Conservation (phyloP, 257 asterid genomes). For the Plectranthus barbatus region DNA sequence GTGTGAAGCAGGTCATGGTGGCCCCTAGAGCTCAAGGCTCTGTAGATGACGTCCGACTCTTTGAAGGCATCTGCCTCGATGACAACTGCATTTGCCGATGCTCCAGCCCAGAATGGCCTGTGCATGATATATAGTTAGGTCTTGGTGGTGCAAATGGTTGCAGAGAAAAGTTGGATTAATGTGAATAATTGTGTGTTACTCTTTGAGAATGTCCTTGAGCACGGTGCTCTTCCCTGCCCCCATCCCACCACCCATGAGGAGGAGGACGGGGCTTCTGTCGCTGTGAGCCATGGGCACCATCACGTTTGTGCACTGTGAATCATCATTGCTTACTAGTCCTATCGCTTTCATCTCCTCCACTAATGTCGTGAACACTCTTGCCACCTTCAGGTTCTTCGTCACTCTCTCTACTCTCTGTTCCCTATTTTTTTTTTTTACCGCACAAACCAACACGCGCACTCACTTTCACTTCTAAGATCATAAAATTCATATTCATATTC, state of each 20-base stretch:
- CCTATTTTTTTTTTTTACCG: conserved; percentile 35
- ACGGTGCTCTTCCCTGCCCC: conserved; percentile 95
- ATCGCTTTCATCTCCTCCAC: conserved; percentile 99
- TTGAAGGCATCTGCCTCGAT: conserved; percentile 97
- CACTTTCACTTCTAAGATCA: too few species aligned
- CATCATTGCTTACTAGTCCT: conserved; percentile 67
- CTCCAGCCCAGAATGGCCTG: conserved; percentile 96
- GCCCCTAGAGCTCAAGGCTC: conserved; percentile 86
- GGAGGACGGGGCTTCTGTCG: conserved; percentile 86
- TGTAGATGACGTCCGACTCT: conserved; percentile 87
- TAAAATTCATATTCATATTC: too few species aligned
- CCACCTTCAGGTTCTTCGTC: conserved; percentile 90
- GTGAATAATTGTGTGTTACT: conserved; percentile 34
- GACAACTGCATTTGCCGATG: conserved; percentile 71
- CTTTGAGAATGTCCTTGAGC: conserved; percentile 91
- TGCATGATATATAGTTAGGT: too few species aligned
- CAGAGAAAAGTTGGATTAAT: too few species aligned
- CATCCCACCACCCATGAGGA: conserved; percentile 99
- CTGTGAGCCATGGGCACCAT: conserved; percentile 98
- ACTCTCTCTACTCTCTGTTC: conserved; percentile 92
- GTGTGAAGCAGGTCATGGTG: conserved; percentile 95
- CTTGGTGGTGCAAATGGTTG: too few species aligned
- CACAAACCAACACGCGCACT: not conserved
- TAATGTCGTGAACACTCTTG: conserved; percentile 77
- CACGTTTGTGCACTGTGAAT: conserved; percentile 87